These are phyloP conservation scores for Mycena crocata DNA, from an alignment of 768 basidiomycete genomes.

Conservation along the genomic window DNA sequence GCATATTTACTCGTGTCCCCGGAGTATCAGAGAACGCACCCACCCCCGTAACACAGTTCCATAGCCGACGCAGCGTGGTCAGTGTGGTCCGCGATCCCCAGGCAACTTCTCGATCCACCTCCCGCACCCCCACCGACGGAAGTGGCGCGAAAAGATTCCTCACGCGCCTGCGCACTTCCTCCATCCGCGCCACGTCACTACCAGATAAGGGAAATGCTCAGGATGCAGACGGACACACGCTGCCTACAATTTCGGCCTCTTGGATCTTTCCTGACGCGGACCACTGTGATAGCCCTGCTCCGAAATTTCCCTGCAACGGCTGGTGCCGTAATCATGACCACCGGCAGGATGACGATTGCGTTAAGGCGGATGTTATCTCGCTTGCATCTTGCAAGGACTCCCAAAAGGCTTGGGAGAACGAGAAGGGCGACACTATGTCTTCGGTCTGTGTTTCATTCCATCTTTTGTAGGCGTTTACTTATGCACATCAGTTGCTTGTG, in stretches of 20 bases:
- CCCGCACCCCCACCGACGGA: neutral
- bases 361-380: slow-evolving; percentile 33
- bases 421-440: slow-evolving; percentile 33
- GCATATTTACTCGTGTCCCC: neutral
- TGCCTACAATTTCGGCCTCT: neutral
- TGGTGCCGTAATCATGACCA: slow-evolving; percentile 13
- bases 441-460: slow-evolving; percentile 20
- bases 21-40: neutral
- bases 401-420: slow-evolving; percentile 29
- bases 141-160: too few species aligned
- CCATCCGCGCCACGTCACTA: neutral
- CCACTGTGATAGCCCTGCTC: slow-evolving; percentile 17
- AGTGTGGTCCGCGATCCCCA: neutral
- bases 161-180: too few species aligned
- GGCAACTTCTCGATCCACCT: neutral
- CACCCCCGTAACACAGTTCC: neutral
- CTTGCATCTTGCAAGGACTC: slow-evolving; percentile 35
- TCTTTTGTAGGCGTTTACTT: too few species aligned
- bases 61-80: neutral
- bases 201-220: neutral
- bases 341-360: neutral
- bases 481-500: slow-evolving; percentile 11
- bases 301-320: slow-evolving; percentile 20
- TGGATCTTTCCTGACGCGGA: slow-evolving; percentile 3
- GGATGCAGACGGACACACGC: neutral